Base-by-base conservation (phyloP, 2,329 filamentous ascomycete genomes). In the Arthrobotrys sphaeroides region DNA sequence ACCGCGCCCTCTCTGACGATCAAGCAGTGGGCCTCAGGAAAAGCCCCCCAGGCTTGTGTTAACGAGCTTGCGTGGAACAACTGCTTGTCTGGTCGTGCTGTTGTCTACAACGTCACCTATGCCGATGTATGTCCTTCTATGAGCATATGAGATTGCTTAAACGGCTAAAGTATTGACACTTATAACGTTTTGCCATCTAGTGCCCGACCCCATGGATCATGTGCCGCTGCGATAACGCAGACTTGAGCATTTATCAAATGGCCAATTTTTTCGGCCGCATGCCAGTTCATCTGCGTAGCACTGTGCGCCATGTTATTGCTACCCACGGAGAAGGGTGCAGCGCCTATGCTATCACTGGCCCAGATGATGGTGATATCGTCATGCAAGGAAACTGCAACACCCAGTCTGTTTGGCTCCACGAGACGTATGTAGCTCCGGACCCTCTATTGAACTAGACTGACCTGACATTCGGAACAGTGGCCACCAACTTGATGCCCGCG, bases 281-380 rank as follows among this genome's bases (percentile, higher is more conserved):
- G 67, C 67, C 67, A 10, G 67, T 70, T 5, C 67, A 70, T 24
- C 67, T 70, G 36, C 59, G 57, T 45, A 64, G 67, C 67, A 55
- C 47, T 26, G 67, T 70, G 16, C 67, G 67, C 26, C 67, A 70
- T 45, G 55, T 62, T 20, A 70, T 70, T 16, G 66, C 66, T 24
- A 53, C 45, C 24, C 66, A 70, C 16, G 31, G 28, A 38, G 67
- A 70, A 5, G 67, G 66, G 9, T 70, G 67, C 18, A 70, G 67
- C 31, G 59, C 67, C 10, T 70, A 70, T 64, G 67, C 67, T 51
- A 70, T 55, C 36, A 70, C 57, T 26, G 67, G 67, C 10, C 43
- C 67, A 20, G 45, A 64, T 55, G 67, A 70, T 70, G 67, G 67
- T 7, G 67, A 70, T 49, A 70, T 70, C n/a, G 67, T 64, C 22